Evolutionary conservation across 176 grass and related monocot genomes (phyloP), one percentile per base, ranked within the genome.

Genomic region (Ensete glaucum): DNA sequence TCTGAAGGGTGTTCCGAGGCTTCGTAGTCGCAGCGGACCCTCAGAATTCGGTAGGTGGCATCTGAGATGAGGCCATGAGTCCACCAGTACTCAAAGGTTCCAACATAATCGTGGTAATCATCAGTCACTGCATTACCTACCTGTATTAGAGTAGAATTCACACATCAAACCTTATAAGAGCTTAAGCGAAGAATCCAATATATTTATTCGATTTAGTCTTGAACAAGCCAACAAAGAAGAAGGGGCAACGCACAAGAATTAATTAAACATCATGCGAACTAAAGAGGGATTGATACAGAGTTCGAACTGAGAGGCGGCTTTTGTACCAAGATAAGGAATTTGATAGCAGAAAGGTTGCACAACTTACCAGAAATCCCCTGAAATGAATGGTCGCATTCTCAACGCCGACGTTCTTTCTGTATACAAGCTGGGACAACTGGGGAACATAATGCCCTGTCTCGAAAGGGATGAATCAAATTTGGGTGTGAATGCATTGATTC

Each of bases 11-110:
- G 88, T 26, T 77, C 78, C 1, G 84, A 60, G 26, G 75, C 85
- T 14, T 85, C 85, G 12, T 83, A 79, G 12, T 92, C 82, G 53
- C 94, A 98, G 22, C 60, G 26, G 12, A 80, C 20, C 73, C 77
- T 78, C 66, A 98, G 73, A 69, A 81, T 87, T 54, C 66, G 84
- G 75, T 98, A 93, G 12, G 90, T 93, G 6, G 90, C 80, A 49
- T 98, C 90, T 0, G 94, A 98, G 69, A 98, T 98, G 14, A 98
- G 80, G 50, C 94, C 94, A 24, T 98, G 94, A 20, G 83, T 93
- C 94, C 94, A 98, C 90, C 94, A 98, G 54, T 90, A 91, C 84
- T 98, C 94, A 10, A 93, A 90, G 1, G 87, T 83, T 17, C 94
- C 94, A 25, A 89, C 43, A 26, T 80, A 98, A 57, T 98, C 94